Evolutionary conservation across 2,329 filamentous ascomycete species (phyloP).

Genomic region (Penicillium aurantiogriseum): DNA sequence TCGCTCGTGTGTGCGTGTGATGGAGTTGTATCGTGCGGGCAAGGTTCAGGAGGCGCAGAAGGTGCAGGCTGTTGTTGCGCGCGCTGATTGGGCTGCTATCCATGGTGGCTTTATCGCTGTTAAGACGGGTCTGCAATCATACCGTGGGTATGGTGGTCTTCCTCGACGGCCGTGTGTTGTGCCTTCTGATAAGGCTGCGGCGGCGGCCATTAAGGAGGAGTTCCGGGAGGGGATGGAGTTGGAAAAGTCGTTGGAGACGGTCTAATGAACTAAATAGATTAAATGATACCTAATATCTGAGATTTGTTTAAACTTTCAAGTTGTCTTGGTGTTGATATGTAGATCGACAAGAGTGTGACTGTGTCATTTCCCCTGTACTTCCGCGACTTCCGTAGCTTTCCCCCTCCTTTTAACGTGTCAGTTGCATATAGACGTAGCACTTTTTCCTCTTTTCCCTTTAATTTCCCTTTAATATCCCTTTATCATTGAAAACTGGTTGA

Average conservation of each 20-base stretch:
- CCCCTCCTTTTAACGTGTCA: constrained; percentile 3
- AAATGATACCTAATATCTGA: constrained; percentile 2
- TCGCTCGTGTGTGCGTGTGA: constrained; percentile 74
- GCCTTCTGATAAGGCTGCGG: constrained; percentile 39
- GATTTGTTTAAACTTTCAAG: background rate
- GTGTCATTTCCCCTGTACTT: background rate
- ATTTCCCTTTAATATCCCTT: no score
- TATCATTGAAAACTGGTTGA: background rate
- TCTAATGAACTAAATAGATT: background rate
- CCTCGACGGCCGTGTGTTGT: constrained; percentile 65
- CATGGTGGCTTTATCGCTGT: constrained; percentile 83
- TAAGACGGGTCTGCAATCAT: constrained; percentile 75
- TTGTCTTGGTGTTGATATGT: background rate
- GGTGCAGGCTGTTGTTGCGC: constrained; percentile 73
- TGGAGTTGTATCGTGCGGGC: constrained; percentile 71
- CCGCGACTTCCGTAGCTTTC: background rate
- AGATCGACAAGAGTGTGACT: background rate
- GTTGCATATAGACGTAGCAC: constrained; percentile 19
- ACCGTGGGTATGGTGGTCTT: constrained; percentile 77
- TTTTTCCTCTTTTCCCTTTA: background rate
- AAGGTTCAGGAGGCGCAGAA: constrained; percentile 72
- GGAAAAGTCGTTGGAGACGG: constrained; percentile 34
- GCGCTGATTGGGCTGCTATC: constrained; percentile 79
- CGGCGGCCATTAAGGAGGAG: constrained; percentile 35
- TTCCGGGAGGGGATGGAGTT: constrained; percentile 41